Base-by-base conservation (phyloP, 1,139 yeast genomes). In the Geotrichum restrictum region DNA sequence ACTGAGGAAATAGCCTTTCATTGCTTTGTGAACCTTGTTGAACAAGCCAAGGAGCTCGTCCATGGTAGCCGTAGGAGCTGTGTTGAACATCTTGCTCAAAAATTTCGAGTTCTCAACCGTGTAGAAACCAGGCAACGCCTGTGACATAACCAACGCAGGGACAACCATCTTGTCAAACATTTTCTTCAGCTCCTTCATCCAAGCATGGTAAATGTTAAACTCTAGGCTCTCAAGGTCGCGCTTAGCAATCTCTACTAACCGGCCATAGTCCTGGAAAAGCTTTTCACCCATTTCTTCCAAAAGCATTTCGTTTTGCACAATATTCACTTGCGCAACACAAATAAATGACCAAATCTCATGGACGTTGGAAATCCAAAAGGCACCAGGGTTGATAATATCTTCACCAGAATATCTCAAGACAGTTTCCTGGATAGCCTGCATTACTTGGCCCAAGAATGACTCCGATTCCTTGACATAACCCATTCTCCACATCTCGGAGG, bases 401-500 rank as follows among this genome's bases (percentile, higher is more conserved):
- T 87, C 95, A 50, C 93, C 96, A 64, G 83, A 83, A 45, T 62
- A 61, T 52, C 65, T 62, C 62, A 69, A 60, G 29, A 73, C 72
- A 18, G 68, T 63, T 53, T 80, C 83, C 73, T 93, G 98, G 60
- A 93, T 89, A 2, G 88, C 85, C 44, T 89, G 83, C 69, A 93
- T 78, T 3, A 89, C 95, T 68, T 87, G 94, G 51, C 97, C 97
- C 59, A 93, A 74, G 68, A 93, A 88, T 54, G 83, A 84, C 73
- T 93, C 98, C 64, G 94, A 83, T 69, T 91, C 96, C 62, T 86
- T 84, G 36, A 96, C 89, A 63, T 89, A 79, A 1, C 98, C 98
- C 55, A 91, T 77, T 71, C 98, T 81, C 99, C 99, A 93, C 98
- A 93, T 89, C 69, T 94, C 98, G 63, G 95, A 85, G 57, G 93